Evolutionary conservation across 306 rosid genomes (phyloP).

Genomic region (Prunus kanzakura): DNA sequence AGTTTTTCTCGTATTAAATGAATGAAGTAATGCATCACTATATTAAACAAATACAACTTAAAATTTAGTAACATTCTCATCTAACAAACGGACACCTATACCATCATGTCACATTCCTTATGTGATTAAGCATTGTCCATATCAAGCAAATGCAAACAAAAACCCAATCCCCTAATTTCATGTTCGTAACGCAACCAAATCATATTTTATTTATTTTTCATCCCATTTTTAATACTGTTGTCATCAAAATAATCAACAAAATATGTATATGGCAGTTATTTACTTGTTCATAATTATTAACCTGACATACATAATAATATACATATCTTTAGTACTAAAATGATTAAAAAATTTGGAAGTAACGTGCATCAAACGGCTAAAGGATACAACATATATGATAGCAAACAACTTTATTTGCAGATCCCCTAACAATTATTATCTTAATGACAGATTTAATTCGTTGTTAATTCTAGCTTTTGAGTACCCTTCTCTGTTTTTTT

Average conservation of each 20-base stretch:
- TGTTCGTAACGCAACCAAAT: neutral
- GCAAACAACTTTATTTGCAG: neutral
- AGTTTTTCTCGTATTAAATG: neutral
- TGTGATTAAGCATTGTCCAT: neutral
- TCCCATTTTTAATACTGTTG: neutral
- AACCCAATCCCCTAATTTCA: neutral
- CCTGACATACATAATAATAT: neutral
- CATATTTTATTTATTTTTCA: neutral
- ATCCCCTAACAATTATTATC: conserved; percentile 6
- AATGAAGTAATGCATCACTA: neutral
- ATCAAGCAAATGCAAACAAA: neutral
- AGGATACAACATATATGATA: neutral
- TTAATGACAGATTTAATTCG: neutral
- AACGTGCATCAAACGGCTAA: conserved; percentile 8
- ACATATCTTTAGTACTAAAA: too few species aligned
- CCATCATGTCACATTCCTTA: neutral
- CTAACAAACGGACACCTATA: neutral
- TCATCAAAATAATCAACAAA: neutral
- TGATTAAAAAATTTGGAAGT: neutral
- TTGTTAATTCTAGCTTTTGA: too few species aligned
- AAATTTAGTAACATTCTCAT: neutral
- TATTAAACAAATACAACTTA: neutral
- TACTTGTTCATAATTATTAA: neutral
- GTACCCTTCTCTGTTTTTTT: neutral
- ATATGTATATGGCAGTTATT: neutral